Evolutionary conservation across 2,329 filamentous ascomycete species (phyloP), one percentile per base, ranked within the genome.

Genomic region (Erysiphe pulchra): DNA sequence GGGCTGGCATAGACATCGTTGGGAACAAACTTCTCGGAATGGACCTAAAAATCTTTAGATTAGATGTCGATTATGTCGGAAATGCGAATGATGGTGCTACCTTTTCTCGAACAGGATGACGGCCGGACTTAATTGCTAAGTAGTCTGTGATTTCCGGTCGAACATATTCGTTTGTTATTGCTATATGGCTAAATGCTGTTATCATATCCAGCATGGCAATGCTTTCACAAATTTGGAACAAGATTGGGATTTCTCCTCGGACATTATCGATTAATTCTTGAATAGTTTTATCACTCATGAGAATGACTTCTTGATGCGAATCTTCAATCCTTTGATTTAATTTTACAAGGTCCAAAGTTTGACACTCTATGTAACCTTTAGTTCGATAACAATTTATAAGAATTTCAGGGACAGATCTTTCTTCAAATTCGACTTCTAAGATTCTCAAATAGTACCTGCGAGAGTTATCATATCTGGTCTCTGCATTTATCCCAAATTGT

Each of bases 181-280:
- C 75, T 1, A 86, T 60, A 18, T 92, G 76, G 0, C 73, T 77
- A 58, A 92, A 92, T 0, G 79, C 71, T 1, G 74, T 63, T 28
- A 92, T 66, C 78, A 93, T 87, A 59, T 98, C 90, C 1, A 94
- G 65, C 55, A 92, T 70, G 2, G 80, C 83, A 50, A 95, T 73
- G 12, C 80, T 77, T 58, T 95, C 86, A 52, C 83, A 90, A 37
- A 92, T 73, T 46, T 77, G 77, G 62, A 93, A 94, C 0, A 98
- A 65, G 2, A 68, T 64, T 0, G 80, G 75, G 17, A 86, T 74
- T 48, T 84, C 71, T 0, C 66, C 63, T 32, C 81, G 72, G n/a
- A 93, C 68, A n/a, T 75, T 65, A 14, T 71, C 66, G 14, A 92
- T 72, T 2, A 98, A 66, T 11, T 71, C 62, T 50, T 82, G 73